These are phyloP conservation scores for Liquidambar formosana DNA, from an alignment of 164 flowering plant species.

Conservation along the genomic window DNA sequence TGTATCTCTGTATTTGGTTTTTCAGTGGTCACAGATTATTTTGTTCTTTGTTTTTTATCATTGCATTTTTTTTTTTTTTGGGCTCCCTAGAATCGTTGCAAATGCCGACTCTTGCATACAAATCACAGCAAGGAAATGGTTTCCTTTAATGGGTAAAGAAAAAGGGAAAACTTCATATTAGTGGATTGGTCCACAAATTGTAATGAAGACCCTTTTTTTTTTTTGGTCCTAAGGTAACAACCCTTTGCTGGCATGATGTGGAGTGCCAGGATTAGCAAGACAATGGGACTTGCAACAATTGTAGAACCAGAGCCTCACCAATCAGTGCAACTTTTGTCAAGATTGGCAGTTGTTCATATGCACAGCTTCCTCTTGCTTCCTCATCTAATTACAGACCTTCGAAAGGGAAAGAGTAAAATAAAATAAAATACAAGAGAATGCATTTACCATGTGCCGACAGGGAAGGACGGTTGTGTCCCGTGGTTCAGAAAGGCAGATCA, in stretches of 20 bases:
- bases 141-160: not conserved
- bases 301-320: not conserved
- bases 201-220: too few relatives aligned
- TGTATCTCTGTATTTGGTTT: too few relatives aligned
- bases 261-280: not conserved
- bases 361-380: not conserved
- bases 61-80: too few relatives aligned
- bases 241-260: not conserved
- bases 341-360: not conserved
- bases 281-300: too few relatives aligned
- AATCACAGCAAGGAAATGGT: not conserved
- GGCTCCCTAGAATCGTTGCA: not conserved
- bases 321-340: not conserved
- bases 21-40: too few relatives aligned
- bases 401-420: too few relatives aligned
- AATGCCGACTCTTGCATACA: not conserved
- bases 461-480: conserved; percentile 97
- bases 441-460: conserved; percentile 93
- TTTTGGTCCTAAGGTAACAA: too few relatives aligned
- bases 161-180: not conserved
- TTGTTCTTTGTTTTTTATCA: too few relatives aligned
- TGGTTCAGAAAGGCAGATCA: conserved; percentile 96
- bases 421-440: not conserved
- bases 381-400: not conserved
- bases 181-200: not conserved